phyloP scores from a whole-genome alignment of 345 rosid genomes.

The Eucalyptus pumila region DNA sequence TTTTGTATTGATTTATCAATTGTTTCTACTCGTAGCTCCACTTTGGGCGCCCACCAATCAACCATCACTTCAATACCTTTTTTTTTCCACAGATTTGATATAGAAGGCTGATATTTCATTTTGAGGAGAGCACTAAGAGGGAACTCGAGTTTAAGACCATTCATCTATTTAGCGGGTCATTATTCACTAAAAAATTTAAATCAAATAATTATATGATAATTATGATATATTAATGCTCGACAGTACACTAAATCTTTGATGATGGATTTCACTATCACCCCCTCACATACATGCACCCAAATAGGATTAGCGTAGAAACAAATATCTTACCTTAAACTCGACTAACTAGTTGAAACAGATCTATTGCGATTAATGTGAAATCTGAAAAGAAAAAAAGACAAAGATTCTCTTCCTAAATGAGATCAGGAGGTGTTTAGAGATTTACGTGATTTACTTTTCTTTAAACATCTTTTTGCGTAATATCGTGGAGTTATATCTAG shows the following conservation, averaged over 20 bases:
- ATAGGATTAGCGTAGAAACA: fast-evolving
- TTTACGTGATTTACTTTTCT: not conserved
- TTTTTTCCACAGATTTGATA: not conserved
- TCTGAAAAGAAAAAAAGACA: not conserved
- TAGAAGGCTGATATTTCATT: not conserved
- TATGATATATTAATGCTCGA: not conserved
- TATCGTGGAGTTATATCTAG: not conserved
- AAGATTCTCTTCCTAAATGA: fast-evolving
- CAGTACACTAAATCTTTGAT: not conserved
- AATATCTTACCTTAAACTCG: not conserved
- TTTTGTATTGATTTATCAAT: not conserved
- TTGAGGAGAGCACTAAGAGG: not conserved
- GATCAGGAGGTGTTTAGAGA: fast-evolving
- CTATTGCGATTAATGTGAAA: fast-evolving
- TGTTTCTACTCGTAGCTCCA: not conserved
- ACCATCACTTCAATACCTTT: not conserved
- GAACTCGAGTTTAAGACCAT: not conserved
- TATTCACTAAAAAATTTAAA: not conserved
- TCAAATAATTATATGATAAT: fast-evolving
- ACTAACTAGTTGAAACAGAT: fast-evolving
- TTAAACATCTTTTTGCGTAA: not conserved
- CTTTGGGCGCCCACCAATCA: not conserved
- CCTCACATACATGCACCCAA: not conserved
- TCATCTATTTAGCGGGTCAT: not conserved
- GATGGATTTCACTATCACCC: not conserved